Evolutionary conservation across 108 stramenopile species (phyloP).

Genomic region (Asterionellopsis glacialis): DNA sequence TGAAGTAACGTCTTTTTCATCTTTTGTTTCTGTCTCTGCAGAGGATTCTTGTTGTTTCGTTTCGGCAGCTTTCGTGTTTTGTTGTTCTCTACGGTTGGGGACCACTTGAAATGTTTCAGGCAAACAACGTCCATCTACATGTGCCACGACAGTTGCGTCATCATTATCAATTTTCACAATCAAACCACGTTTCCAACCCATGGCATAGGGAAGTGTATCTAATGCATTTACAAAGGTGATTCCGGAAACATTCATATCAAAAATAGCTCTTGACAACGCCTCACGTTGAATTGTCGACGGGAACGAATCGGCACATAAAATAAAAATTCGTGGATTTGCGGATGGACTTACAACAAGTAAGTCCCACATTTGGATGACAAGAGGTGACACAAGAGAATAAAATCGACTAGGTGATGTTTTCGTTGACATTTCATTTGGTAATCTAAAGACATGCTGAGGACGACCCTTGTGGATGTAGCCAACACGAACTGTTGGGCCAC

Average conservation of each 20-base stretch:
- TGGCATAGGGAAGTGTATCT: slow-evolving; percentile 25
- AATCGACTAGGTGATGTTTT: neutral
- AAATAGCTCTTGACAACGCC: slow-evolving; percentile 7
- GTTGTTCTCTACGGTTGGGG: too few species aligned
- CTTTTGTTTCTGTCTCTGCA: neutral
- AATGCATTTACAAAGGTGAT: slow-evolving; percentile 15
- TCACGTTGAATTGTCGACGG: too few species aligned
- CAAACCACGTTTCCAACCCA: slow-evolving; percentile 43
- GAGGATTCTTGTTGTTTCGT: neutral
- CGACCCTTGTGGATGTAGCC: neutral
- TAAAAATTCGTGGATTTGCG: neutral
- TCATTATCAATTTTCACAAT: slow-evolving; percentile 22
- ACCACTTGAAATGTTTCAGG: slow-evolving; percentile 27
- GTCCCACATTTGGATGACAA: neutral
- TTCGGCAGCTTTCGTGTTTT: too few species aligned
- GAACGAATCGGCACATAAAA: neutral
- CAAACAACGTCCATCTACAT: slow-evolving; percentile 30
- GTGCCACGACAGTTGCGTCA: slow-evolving; percentile 28
- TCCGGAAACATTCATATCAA: slow-evolving; percentile 30
- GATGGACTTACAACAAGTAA: neutral
- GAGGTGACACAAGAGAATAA: slow-evolving; percentile 1
- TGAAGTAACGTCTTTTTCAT: slow-evolving; percentile 6
- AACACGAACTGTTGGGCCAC: neutral
- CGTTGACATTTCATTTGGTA: neutral
- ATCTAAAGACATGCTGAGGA: neutral